Percentiles rank a stretch among this genome's conserved stretches.
phyloP scores from a whole-genome alignment of 345 rosid genomes.

The Eutrema yunnanense region DNA sequence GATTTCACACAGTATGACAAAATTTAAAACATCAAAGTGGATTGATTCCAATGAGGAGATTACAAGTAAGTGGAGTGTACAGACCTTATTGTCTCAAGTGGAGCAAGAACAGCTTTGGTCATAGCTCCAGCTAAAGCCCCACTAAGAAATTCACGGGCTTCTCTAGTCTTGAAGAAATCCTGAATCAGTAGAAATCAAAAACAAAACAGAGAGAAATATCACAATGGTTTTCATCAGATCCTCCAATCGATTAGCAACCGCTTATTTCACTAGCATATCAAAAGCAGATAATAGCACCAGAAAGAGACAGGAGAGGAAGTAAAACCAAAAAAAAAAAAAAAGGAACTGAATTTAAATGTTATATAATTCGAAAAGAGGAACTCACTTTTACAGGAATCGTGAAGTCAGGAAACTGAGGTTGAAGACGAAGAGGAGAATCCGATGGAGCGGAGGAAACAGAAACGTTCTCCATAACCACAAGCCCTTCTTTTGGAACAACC shows the following conservation, averaged over 20 bases:
- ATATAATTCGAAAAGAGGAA: neutral
- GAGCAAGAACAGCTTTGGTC: constrained; percentile 99
- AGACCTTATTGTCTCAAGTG: constrained; percentile 94
- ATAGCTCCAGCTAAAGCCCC: constrained; percentile 98
- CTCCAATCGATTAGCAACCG: neutral
- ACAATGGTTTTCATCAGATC: neutral
- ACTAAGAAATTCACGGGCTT: constrained; percentile 88
- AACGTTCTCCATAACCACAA: constrained; percentile 43
- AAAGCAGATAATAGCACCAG: neutral
- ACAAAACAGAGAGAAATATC: neutral
- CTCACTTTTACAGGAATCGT: constrained; percentile 44
- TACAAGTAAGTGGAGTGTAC: neutral
- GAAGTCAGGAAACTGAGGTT: constrained; percentile 60
- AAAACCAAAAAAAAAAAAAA: no score
- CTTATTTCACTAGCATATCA: neutral
- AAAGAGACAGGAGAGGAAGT: neutral
- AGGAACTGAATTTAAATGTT: constrained; percentile 15
- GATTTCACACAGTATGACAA: constrained; percentile 6
- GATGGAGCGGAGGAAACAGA: constrained; percentile 33
- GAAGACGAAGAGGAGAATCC: constrained; percentile 43
- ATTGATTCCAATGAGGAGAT: neutral
- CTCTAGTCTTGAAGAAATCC: constrained; percentile 66
- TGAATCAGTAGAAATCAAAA: constrained; percentile 31
- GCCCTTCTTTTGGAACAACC: constrained; percentile 65
- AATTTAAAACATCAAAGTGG: neutral